Evolutionary conservation across 2,329 filamentous ascomycete species (phyloP).

Genomic region (Cladorrhinum sp.): DNA sequence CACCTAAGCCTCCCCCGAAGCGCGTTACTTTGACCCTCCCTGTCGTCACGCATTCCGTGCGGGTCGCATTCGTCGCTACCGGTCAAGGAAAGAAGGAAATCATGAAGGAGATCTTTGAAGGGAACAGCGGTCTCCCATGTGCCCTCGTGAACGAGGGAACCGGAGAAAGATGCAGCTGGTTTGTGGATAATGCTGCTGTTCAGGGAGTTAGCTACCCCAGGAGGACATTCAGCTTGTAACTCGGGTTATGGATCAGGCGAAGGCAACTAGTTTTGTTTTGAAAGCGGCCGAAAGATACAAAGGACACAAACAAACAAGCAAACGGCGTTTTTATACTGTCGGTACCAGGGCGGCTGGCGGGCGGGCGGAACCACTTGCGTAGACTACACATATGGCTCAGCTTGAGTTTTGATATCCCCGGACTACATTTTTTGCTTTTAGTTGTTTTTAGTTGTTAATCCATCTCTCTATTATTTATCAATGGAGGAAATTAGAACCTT

Average conservation of each 20-base stretch:
- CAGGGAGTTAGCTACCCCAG: constrained; percentile 81
- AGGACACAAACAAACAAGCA: background rate
- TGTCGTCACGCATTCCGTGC: constrained; percentile 81
- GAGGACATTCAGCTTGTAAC: constrained; percentile 55
- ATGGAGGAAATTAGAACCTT: background rate
- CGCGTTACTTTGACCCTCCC: constrained; percentile 91
- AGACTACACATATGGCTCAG: background rate
- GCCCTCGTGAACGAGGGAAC: constrained; percentile 80
- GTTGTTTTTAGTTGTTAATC: too few relatives aligned
- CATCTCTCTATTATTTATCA: background rate
- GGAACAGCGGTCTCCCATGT: constrained; percentile 77
- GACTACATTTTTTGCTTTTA: background rate
- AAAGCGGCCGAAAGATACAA: background rate
- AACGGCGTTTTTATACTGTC: background rate
- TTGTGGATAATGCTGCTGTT: constrained; percentile 81
- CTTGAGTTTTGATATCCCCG: background rate
- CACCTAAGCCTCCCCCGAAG: constrained; percentile 87
- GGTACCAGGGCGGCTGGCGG: background rate
- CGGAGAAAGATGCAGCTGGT: constrained; percentile 90
- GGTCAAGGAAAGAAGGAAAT: constrained; percentile 87
- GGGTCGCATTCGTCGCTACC: constrained; percentile 88
- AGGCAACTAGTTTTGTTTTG: background rate
- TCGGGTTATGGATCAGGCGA: background rate
- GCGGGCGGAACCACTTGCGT: background rate
- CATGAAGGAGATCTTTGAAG: constrained; percentile 88